phyloP scores from a whole-genome alignment of 1,284 basidiomycete species.

The Clitocybe nebularis region DNA sequence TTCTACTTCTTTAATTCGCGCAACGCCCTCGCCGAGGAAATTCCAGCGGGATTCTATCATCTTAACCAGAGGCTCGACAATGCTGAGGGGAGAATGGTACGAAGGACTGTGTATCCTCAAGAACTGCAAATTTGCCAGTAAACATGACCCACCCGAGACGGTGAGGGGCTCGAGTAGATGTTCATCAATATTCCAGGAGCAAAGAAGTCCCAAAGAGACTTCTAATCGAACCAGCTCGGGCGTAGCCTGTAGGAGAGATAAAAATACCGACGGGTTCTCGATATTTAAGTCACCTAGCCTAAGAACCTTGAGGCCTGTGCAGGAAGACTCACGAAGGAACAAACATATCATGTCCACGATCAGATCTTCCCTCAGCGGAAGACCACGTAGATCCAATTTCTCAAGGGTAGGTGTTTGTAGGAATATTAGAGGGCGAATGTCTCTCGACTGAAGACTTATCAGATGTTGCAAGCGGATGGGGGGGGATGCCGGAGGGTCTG shows the following conservation, averaged over 20 bases:
- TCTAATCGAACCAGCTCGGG: neutral
- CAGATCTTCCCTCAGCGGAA: too few species aligned
- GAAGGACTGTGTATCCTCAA: neutral
- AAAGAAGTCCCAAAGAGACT: neutral
- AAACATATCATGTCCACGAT: too few species aligned
- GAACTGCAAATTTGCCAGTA: neutral
- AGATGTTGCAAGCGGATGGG: neutral
- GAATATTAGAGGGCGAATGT: neutral
- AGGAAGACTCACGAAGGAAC: neutral
- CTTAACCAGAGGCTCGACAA: neutral
- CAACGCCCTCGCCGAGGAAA: too few species aligned
- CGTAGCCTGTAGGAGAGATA: neutral
- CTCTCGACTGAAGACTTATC: neutral
- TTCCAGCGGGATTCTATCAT: neutral
- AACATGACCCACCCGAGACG: neutral
- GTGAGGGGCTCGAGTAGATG: neutral
- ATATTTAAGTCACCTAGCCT: neutral
- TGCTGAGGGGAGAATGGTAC: neutral
- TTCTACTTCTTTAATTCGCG: too few species aligned
- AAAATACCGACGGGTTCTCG: neutral
- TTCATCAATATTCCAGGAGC: neutral
- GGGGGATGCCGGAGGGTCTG: neutral
- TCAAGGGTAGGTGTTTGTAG: slow-evolving; percentile 1
- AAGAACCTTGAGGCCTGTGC: slow-evolving; percentile 1
- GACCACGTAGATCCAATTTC: neutral